Evolutionary conservation across 306 rosid genomes (phyloP).

Genomic region (Castanospermum australe): DNA sequence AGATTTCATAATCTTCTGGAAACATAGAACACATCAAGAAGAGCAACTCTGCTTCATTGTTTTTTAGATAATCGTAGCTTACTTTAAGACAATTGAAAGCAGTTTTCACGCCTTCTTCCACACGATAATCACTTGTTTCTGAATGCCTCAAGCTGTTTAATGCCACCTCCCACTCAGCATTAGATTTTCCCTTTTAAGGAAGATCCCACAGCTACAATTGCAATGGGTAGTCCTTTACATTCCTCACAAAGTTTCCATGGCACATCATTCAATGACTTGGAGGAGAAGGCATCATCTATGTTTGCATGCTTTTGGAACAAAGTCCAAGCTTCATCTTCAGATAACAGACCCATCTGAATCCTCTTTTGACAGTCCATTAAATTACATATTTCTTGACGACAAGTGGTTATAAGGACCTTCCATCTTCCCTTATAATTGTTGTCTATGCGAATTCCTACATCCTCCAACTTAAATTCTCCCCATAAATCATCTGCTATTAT

Average conservation of each 20-base stretch:
- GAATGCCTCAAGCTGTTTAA: background rate
- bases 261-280: background rate
- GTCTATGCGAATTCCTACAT: background rate
- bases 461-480: background rate
- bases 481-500: slow-evolving; percentile 13
- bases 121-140: background rate
- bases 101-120: background rate
- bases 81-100: background rate
- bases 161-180: background rate
- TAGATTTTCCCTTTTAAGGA: background rate
- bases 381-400: background rate
- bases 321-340: background rate
- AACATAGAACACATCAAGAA: slow-evolving; percentile 3
- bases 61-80: background rate
- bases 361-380: background rate
- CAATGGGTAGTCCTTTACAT: slow-evolving; percentile 13
- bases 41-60: background rate
- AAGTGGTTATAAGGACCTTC: background rate
- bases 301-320: background rate
- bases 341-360: background rate
- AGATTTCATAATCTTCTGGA: background rate
- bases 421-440: background rate
- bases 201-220: background rate
- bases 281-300: background rate
- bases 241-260: background rate